These are phyloP conservation scores for Sporothrix mexicana DNA, from an alignment of 2,329 filamentous ascomycete species.

Conservation along the genomic window DNA sequence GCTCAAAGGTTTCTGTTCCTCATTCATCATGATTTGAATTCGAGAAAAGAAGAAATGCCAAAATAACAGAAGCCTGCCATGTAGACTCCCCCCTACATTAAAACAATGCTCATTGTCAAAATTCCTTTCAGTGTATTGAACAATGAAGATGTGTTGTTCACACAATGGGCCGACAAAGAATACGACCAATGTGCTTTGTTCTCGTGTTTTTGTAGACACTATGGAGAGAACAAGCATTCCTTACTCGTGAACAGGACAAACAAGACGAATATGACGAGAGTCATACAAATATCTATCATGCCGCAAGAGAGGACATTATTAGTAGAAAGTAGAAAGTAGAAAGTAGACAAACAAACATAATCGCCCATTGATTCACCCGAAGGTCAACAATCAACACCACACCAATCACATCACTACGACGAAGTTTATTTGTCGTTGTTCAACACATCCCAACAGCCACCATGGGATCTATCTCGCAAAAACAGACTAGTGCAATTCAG, in stretches of 20 bases:
- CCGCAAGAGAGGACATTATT: no score
- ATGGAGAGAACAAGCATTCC: neutral
- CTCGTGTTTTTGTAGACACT: neutral
- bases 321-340: neutral
- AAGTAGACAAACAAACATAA: neutral
- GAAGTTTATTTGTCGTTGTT: neutral
- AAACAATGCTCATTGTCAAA: neutral
- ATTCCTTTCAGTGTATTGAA: neutral
- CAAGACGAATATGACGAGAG: neutral
- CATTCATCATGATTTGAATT: no score
- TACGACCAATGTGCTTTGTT: neutral
- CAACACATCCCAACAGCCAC: neutral
- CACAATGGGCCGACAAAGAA: neutral
- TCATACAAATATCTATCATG: slow-evolving; percentile 4
- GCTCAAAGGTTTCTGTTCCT: no score
- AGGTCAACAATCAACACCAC: no score
- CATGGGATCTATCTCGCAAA: neutral
- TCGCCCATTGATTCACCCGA: no score
- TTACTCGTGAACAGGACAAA: neutral
- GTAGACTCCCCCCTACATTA: neutral
- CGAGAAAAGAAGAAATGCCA: no score
- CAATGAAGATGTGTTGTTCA: neutral
- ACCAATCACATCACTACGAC: neutral
- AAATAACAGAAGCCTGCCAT: no score
- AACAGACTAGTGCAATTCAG: neutral